Evolutionary conservation across 495 filamentous ascomycete species (phyloP).

Genomic region (Podospora australis): DNA sequence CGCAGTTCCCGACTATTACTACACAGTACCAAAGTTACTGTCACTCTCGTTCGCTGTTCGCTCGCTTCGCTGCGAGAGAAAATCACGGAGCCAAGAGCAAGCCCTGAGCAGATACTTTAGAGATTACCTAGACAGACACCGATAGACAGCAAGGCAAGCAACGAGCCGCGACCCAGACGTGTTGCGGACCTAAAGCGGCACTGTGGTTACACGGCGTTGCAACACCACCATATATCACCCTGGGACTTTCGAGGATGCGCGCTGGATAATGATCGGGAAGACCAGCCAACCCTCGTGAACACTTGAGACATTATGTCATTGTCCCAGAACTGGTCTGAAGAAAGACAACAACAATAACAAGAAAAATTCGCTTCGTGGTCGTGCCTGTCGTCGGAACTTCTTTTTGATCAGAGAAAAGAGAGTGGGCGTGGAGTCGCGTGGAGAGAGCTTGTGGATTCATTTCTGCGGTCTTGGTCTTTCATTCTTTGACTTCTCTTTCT

Average conservation of each 20-base stretch:
- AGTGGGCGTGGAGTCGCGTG: too few relatives aligned
- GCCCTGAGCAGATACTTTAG: slow-evolving; percentile 1
- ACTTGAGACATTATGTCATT: slow-evolving; percentile 20
- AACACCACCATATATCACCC: slow-evolving; percentile 23
- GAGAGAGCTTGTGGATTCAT: neutral
- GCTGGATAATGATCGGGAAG: slow-evolving; percentile 8
- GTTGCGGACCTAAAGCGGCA: slow-evolving; percentile 22
- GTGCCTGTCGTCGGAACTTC: too few relatives aligned
- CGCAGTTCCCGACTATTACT: slow-evolving; percentile 17
- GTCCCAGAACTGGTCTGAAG: neutral
- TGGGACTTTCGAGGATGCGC: slow-evolving; percentile 14
- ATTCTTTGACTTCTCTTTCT: too few relatives aligned
- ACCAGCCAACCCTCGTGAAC: slow-evolving; percentile 4
- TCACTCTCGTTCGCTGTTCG: neutral
- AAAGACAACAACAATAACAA: too few relatives aligned
- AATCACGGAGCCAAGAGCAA: slow-evolving; percentile 6
- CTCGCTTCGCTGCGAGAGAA: neutral
- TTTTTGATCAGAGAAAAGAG: too few relatives aligned
- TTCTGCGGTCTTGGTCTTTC: neutral
- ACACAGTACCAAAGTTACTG: neutral
- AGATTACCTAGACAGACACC: neutral
- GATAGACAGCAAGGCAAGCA: slow-evolving; percentile 10
- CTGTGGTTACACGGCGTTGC: slow-evolving; percentile 32
- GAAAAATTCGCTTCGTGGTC: too few relatives aligned
- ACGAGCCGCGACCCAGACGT: slow-evolving; percentile 13